These are phyloP conservation scores for Ophiocordyceps sinensis DNA, from an alignment of 2,329 filamentous ascomycete genomes.

Conservation along the genomic window DNA sequence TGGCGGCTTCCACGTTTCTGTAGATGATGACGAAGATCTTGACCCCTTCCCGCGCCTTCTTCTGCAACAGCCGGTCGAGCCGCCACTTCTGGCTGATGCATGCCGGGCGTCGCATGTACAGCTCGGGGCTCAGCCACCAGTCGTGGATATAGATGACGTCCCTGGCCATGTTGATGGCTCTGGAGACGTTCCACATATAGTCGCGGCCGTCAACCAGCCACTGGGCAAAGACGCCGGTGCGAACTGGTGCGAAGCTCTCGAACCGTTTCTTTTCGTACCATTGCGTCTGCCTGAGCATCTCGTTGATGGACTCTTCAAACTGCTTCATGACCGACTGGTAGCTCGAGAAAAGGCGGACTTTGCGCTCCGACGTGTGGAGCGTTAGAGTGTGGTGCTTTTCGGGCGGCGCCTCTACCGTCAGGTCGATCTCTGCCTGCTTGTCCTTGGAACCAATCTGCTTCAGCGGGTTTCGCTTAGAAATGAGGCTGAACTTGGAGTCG, in stretches of 20 bases:
- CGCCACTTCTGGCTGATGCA: constrained; percentile 98
- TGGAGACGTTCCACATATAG: constrained; percentile 98
- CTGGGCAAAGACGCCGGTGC: constrained; percentile 75
- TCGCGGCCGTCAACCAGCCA: constrained; percentile 95
- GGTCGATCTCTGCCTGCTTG: constrained; percentile 34
- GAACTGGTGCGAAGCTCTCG: constrained; percentile 82
- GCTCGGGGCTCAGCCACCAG: constrained; percentile 95
- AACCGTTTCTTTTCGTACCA: constrained; percentile 82
- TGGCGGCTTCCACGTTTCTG: constrained; percentile 89
- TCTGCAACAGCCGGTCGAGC: constrained; percentile 80
- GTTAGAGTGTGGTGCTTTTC: constrained; percentile 71
- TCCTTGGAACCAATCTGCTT: constrained; percentile 42
- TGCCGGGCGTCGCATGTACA: constrained; percentile 87
- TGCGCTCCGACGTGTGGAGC: constrained; percentile 82
- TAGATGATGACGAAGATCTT: constrained; percentile 98
- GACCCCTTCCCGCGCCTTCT: constrained; percentile 86
- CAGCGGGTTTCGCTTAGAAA: constrained; percentile 51
- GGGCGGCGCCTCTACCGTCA: constrained; percentile 20
- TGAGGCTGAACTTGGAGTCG: constrained; percentile 72
- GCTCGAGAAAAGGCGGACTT: constrained; percentile 77
- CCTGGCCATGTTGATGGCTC: constrained; percentile 90
- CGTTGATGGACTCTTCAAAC: constrained; percentile 82
- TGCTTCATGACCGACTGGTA: constrained; percentile 82
- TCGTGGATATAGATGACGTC: constrained; percentile 99
- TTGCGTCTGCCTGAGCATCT: constrained; percentile 68